Base-by-base conservation (phyloP, 192 early-diverging fungal species). In the Geranomyces variabilis region DNA sequence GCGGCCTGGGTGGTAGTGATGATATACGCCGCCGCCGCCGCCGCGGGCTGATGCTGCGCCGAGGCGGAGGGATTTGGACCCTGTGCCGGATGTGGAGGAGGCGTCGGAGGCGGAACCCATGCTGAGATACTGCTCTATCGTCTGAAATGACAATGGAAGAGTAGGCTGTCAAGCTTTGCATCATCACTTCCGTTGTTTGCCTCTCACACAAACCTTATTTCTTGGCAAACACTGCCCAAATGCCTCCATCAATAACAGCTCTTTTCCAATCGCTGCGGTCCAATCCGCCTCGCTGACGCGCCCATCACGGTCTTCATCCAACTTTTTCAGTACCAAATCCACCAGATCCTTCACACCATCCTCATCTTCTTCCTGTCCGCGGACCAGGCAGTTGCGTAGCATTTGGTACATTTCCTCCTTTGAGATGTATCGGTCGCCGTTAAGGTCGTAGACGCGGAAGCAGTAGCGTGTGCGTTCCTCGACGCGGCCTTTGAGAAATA, bases 401-500 rank as follows among this genome's bases (percentile, higher is more conserved):
- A 88, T 83, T 64, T 86, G 84, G 70, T 79, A 88, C 86, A 88
- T 88, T 71, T 88, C 86, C 53, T 88, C 86, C 67, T 88, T 88
- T 45, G 83, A 82, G 53, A 88, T 87, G 74, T 85, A 85, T 14
- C 82, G 78, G 73, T 88, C 86, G 26, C 84, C 84, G 48, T 88
- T 88, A 14, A 88, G 66, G 69, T 88, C 86, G 62, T 88, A 88
- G 9, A 88, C 83, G 24, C 86, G 72, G 74, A 88, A 88, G 71
- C 84, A 86, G 63, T 86, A 88, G 59, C 79, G 79, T 21, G 81
- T 64, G 33, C 74, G 73, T 64, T 86, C 84, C 66, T 86, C 84
- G 22, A 74, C 75, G 13, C 77, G 73, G 19, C 84, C 84, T 62
- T 84, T 84, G 24, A 88, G 72, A 61, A 85, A 86, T 6, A 84